Evolutionary conservation across 2,329 filamentous ascomycete genomes (phyloP).

Genomic region (Pestalotiopsis sp.): DNA sequence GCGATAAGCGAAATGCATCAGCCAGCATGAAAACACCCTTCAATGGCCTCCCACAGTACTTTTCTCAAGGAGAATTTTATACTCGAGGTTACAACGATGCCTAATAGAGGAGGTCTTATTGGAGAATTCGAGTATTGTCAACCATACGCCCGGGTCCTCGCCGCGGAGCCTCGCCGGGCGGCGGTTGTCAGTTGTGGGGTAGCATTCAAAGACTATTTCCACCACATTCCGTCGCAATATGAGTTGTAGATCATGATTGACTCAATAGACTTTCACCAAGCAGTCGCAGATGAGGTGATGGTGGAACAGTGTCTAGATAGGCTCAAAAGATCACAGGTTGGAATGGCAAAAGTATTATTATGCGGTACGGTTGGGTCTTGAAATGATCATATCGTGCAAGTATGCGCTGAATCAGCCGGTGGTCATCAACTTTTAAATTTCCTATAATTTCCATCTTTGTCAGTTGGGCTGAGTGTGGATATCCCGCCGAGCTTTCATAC

Average conservation of each 20-base stretch:
- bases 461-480: no score
- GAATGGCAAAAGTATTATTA: no score
- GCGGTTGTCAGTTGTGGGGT: neutral
- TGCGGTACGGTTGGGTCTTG: neutral
- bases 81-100: neutral
- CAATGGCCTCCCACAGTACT: neutral
- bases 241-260: no score
- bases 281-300: neutral
- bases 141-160: neutral
- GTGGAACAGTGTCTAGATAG: neutral
- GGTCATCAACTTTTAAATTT: neutral
- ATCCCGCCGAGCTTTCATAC: no score
- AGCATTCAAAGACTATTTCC: neutral
- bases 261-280: neutral
- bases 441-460: neutral
- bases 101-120: neutral
- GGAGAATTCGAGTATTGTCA: neutral
- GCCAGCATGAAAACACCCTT: neutral
- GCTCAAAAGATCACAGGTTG: neutral
- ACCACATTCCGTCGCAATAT: no score
- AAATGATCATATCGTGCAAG: neutral
- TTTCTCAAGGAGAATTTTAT: neutral
- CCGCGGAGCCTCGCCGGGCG: neutral
- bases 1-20: neutral
- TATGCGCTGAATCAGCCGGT: neutral